Evolutionary conservation across 352 stramenopile species (phyloP), one percentile per base, ranked within the genome.

Genomic region (Pythium periplocum): DNA sequence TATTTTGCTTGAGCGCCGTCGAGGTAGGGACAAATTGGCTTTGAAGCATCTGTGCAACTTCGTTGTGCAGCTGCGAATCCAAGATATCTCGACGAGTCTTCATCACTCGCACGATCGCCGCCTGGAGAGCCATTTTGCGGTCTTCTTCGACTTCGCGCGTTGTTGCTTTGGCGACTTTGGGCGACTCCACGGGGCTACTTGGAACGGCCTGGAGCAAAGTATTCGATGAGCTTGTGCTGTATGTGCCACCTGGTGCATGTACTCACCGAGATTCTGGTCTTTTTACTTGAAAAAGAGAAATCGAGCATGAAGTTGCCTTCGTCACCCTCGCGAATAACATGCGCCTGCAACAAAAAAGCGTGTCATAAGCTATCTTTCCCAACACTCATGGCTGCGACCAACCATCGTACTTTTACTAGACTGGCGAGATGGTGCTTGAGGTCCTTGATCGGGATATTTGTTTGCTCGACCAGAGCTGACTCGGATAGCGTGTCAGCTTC

Each of bases 111-210:
- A 94, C 84, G 30, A 94, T 93, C 6, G 78, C 76, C 4, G 84
- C 84, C 59, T 94, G 84, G 12, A 94, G 69, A 32, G 82, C 71
- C 84, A 94, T 94, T 51, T 91, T 96, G 7, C 87, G 80, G 60
- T 96, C 87, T 58, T 94, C 84, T 62, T 88, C 75, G 44, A 94
- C 78, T 66, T 93, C 84, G 8, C 78, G 75, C 17, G 66, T 75
- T 35, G 75, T 69, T 9, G 55, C 59, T 57, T 75, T 83, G 5
- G 59, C 56, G 5, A 66, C 70, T 41, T 86, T 90, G 7, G 76
- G 75, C 10, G 80, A 86, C 48, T 92, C 82, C 12, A 86, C 79
- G 36, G 77, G 82, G 17, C 64, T 82, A 44, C 75, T 90, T 30
- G 82, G 82, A 36, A 86, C 46, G 34, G 62, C 65, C 61, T 73